Base-by-base conservation (phyloP, 2,329 filamentous ascomycete genomes). In the Cladosporium oxysporum region DNA sequence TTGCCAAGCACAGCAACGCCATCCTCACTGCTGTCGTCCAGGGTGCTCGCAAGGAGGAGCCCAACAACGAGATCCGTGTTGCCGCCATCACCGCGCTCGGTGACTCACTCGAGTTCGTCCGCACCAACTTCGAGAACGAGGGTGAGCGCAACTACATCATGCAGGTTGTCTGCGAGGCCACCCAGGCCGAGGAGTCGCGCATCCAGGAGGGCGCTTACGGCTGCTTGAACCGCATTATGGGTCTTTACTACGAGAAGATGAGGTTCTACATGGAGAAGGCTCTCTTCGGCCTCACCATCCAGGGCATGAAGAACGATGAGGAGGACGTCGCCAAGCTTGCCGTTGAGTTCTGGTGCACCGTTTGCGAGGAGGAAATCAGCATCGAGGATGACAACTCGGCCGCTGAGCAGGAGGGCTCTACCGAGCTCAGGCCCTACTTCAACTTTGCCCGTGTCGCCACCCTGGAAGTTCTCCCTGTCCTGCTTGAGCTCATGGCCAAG, bases 221-320 rank as follows among this genome's bases (percentile, higher is more conserved):
- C 74, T 98, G 95, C 79, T 83, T 99, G 72, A 99, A 99, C 86
- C 89, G 95, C 75, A 98, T 99, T 80, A 99, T 99, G 95, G 91
- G 87, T 68, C 87, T 97, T 69, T 99, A 99, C 85, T 99, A 99
- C 79, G 95, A 99, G 76, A 96, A 97, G 83, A 99, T 99, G 95
- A 90, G 93, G 75, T 99, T 97, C 82, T 99, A 99, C 84, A 99
- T 99, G 95, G 95, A 99, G 85, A 98, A 98, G 87, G 95, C 95
- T 41, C 86, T 99, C 52, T 99, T 99, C 74, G 95, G 95, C 66
- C 86, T 99, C 49, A 99, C 95, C 47, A 97, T 99, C 69, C 89
- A 97, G 78, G 95, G 95, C 72, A 99, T 99, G 95, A 97, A 97
- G 87, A 96, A 89, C 74, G 90, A 93, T 8, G 95, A 99, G 73